A percentile compares a stretch with the other conserved stretches of the same genome.
Conservation (phyloP, 768 basidiomycete species). For the Crepidotus variabilis region DNA sequence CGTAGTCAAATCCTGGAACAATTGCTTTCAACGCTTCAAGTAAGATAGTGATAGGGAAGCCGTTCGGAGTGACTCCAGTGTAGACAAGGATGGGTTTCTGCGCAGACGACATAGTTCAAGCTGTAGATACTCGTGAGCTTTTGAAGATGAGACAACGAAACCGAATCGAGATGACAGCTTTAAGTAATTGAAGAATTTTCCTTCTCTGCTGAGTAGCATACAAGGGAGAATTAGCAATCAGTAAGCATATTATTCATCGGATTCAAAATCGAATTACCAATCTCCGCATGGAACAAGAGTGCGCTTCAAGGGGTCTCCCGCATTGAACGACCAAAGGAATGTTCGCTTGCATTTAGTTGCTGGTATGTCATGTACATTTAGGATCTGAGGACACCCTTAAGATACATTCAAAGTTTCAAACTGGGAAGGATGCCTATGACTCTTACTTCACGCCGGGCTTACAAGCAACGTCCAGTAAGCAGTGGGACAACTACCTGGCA, state of each 20-base stretch:
- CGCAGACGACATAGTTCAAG: slow-evolving; percentile 25
- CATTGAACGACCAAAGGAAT: too few relatives aligned
- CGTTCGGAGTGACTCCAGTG: slow-evolving; percentile 58
- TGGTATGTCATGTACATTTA: too few relatives aligned
- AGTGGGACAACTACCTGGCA: background rate
- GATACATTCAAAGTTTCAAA: slow-evolving; percentile 45
- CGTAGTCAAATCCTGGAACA: slow-evolving; percentile 48
- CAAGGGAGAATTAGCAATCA: too few relatives aligned
- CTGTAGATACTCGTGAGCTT: background rate
- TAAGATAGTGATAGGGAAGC: slow-evolving; percentile 42
- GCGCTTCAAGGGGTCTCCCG: too few relatives aligned
- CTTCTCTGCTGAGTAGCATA: too few relatives aligned
- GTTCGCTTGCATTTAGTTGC: too few relatives aligned
- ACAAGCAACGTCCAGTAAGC: background rate
- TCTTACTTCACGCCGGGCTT: slow-evolving; percentile 85
- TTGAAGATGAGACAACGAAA: background rate
- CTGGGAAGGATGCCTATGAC: slow-evolving; percentile 67
- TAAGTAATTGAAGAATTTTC: background rate
- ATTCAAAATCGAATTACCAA: too few relatives aligned
- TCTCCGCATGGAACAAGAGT: background rate
- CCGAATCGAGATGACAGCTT: background rate
- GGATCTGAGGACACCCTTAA: slow-evolving; percentile 18
- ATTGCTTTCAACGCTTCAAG: slow-evolving; percentile 62
- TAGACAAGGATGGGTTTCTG: slow-evolving; percentile 46
- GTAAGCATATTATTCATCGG: too few relatives aligned